Evolutionary conservation across 2,329 filamentous ascomycete species (phyloP).

Genomic region (Aspergillus transmontanensis): DNA sequence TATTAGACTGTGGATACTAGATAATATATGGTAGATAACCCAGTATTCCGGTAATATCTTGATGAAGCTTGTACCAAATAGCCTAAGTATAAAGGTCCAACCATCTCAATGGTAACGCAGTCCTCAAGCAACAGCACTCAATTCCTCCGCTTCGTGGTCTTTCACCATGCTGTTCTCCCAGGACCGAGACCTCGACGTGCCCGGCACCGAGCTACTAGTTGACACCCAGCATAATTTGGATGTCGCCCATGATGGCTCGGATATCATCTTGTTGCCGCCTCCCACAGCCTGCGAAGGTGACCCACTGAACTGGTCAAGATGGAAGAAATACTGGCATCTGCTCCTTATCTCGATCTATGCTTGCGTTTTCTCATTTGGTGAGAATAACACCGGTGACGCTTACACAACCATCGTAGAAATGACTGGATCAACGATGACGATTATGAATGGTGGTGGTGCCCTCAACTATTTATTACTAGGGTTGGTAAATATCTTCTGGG

Average conservation of each 20-base stretch:
- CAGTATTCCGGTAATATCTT: not conserved
- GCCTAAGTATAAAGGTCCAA: not conserved
- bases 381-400: not conserved
- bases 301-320: not conserved
- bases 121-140: too few species aligned
- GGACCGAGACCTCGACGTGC: constrained; percentile 2
- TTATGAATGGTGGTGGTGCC: not conserved
- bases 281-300: not conserved
- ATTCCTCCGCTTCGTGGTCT: not conserved
- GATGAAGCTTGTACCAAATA: not conserved
- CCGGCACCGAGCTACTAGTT: constrained; percentile 4
- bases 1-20: not conserved
- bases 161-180: not conserved
- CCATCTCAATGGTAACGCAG: not conserved
- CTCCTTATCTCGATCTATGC: not conserved
- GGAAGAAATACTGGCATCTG: constrained; percentile 1
- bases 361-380: not conserved
- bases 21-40: not conserved
- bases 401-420: not conserved
- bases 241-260: not conserved
- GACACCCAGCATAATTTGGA: not conserved
- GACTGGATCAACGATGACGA: not conserved
- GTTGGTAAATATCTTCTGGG: not conserved
- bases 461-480: not conserved
- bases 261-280: not conserved